Base-by-base conservation (phyloP, 805 yeast species). In the Jamesozyma rosinii region DNA sequence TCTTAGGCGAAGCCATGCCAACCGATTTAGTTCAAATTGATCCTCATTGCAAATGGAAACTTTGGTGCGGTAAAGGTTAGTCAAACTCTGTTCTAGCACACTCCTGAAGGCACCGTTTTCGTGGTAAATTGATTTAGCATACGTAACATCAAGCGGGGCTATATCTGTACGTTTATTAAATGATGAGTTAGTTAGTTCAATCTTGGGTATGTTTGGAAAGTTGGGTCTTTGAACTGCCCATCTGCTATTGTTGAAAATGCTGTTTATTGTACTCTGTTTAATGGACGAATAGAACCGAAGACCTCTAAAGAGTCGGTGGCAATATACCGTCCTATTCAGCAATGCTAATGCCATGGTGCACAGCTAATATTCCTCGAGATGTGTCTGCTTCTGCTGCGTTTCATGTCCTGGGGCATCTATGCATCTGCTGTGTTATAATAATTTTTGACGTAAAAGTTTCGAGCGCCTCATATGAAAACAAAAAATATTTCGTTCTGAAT, bases 1-100 rank as follows among this genome's bases (percentile, higher is more conserved):
- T 20, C 50, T 39, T 18, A 49, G 34, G 32, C 40, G 36, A 9
- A 42, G 37, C 53, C 53, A 51, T 9, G 43, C 5, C 5, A n/a
- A 11, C 29, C 29, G 29, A 11, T 24, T 24, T 24, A 24, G 11
- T 24, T 24, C 29, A 24, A 8, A 24, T 8, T 8, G 29, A 8
- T 24, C 29, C 6, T 6, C 11, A 11, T 24, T 24, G 11, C 11
- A 8, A 24, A 11, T 11, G 6, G 29, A 6, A 24, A 11, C 11
- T 8, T 24, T 24, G 29, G 29, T 24, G 11, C 11, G 29, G 11
- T 24, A 24, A 8, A 24, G 11, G 11, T 24, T 6, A 24, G 29
- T 8, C 29, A 24, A 24, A 8, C 10, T 24, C 29, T 24, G 29
- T 6, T 24, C 29, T 24, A 24, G 29, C 29, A 24, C 11, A 6